Evolutionary conservation across 2,329 filamentous ascomycete genomes (phyloP).

Genomic region (Cadophora sp.): DNA sequence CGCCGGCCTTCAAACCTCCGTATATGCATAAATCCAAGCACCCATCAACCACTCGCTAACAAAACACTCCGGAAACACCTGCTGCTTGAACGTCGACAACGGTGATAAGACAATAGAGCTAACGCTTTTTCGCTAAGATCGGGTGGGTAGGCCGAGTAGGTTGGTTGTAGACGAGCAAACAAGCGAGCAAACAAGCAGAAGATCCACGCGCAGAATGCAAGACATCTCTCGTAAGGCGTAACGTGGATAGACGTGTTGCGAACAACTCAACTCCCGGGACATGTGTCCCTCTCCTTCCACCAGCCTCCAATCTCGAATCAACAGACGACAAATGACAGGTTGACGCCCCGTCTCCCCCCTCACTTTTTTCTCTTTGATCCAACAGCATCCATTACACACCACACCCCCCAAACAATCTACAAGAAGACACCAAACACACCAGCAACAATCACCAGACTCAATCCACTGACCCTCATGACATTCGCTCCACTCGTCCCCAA

Average conservation of each 20-base stretch:
- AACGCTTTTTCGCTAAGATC: neutral
- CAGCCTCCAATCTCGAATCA: neutral
- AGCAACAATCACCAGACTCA: conserved; percentile 12
- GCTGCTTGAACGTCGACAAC: neutral
- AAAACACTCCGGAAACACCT: conserved; percentile 11
- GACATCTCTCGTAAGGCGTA: conserved; percentile 6
- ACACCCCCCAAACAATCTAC: neutral
- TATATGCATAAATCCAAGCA: neutral
- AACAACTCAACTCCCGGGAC: neutral
- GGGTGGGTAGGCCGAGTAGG: neutral
- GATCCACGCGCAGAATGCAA: neutral
- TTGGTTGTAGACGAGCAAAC: neutral
- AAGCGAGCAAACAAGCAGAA: neutral
- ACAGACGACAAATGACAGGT: neutral
- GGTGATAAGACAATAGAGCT: neutral
- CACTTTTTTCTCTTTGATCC: neutral
- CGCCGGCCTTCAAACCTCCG: conserved; percentile 9
- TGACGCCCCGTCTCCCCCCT: neutral
- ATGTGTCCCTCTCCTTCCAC: neutral
- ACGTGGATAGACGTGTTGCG: neutral
- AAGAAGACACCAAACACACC: conserved; percentile 20
- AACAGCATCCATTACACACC: neutral
- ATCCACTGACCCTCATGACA: conserved; percentile 8
- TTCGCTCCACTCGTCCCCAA: conserved; percentile 10
- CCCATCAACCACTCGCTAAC: neutral